A percentile compares a stretch with the other conserved stretches of the same genome.
These are phyloP conservation scores for Coemansia furcata DNA, from an alignment of 192 early-diverging fungal species.

Conservation along the genomic window DNA sequence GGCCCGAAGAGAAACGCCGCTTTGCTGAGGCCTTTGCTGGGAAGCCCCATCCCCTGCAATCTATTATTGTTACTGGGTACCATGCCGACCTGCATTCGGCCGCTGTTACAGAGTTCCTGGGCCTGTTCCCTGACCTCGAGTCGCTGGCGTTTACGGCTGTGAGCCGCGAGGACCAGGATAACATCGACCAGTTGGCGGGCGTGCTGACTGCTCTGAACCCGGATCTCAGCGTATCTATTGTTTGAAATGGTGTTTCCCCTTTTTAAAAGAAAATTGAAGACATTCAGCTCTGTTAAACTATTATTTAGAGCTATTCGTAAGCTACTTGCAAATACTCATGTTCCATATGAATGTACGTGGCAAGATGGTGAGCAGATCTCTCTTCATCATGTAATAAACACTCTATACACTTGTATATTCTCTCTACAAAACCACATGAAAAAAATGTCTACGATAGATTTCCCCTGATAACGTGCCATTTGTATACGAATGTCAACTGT, in stretches of 20 bases:
- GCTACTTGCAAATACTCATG: too few species aligned
- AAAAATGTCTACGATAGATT: too few species aligned
- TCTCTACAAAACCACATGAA: too few species aligned
- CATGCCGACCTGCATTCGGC: slow-evolving; percentile 47
- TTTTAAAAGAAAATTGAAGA: background rate
- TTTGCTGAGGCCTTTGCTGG: slow-evolving; percentile 32
- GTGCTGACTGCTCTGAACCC: slow-evolving; percentile 47
- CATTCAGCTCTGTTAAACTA: too few species aligned
- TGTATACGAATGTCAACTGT: too few species aligned
- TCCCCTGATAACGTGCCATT: too few species aligned
- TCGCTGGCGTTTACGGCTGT: slow-evolving; percentile 38
- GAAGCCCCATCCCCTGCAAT: slow-evolving; percentile 45
- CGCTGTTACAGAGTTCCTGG: slow-evolving; percentile 40
- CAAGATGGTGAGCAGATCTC: too few species aligned
- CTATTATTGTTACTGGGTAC: slow-evolving; percentile 41
- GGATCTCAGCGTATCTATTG: slow-evolving; percentile 42
- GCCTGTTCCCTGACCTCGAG: slow-evolving; percentile 46
- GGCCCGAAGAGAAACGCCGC: slow-evolving; percentile 38
- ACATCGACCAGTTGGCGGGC: slow-evolving; percentile 51
- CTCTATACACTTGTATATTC: too few species aligned
- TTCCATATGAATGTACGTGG: too few species aligned
- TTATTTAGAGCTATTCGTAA: too few species aligned
- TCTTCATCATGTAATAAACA: too few species aligned
- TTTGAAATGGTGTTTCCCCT: slow-evolving; percentile 7
- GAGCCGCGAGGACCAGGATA: slow-evolving; percentile 46